Percentiles rank a stretch among this genome's conserved stretches.
Evolutionary conservation across 305 asterid species (phyloP).

Genomic region (Fraxinus greggii): DNA sequence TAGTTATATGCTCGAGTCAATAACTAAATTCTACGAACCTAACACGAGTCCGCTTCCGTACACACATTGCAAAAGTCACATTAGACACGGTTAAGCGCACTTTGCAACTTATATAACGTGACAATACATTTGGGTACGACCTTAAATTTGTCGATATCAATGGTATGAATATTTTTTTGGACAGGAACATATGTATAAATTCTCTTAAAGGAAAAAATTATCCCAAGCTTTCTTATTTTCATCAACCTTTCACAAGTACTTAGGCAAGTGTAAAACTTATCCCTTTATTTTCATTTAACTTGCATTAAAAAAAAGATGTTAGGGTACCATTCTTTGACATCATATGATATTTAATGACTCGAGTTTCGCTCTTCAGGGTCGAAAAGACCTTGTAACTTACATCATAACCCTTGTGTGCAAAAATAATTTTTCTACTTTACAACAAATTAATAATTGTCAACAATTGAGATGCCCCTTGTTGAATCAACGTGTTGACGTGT

Average conservation of each 20-base stretch:
- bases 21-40: no score
- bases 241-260: neutral
- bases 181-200: neutral
- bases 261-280: neutral
- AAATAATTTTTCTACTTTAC: neutral
- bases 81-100: neutral
- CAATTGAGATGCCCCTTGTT: slow-evolving; percentile 13
- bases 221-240: neutral
- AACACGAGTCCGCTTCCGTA: neutral
- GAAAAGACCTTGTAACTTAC: neutral
- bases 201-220: no score
- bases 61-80: neutral
- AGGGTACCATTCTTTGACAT: neutral
- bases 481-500: no score
- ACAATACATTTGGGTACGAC: neutral
- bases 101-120: no score
- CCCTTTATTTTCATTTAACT: neutral
- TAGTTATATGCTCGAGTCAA: neutral
- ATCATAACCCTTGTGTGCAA: neutral
- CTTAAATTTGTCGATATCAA: neutral
- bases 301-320: no score
- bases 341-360: neutral
- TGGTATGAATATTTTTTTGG: no score
- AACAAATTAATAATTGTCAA: slow-evolving; percentile 14
- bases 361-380: slow-evolving; percentile 13